A percentile compares a stretch with the other conserved stretches of the same genome.
These are phyloP conservation scores for Penicillium odoratum DNA, from an alignment of 495 filamentous ascomycete genomes.

Conservation along the genomic window DNA sequence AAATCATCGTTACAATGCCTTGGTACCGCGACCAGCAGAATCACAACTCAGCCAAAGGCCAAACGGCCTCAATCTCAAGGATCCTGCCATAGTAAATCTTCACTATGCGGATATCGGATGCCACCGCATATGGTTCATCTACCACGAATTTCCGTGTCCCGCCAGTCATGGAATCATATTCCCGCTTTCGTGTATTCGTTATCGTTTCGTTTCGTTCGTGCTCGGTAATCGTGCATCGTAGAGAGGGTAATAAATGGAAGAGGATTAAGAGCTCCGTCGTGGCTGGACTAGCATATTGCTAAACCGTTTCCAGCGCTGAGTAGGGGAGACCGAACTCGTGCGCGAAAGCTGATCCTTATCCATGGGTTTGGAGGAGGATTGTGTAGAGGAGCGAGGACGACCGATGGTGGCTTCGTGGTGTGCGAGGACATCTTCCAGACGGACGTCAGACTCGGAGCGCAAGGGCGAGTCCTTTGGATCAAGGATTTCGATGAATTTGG, in stretches of 20 bases:
- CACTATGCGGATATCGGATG: neutral
- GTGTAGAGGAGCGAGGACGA: slow-evolving; percentile 43
- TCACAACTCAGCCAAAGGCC: slow-evolving; percentile 2
- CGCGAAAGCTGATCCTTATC: slow-evolving; percentile 32
- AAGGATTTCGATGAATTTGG: slow-evolving; percentile 50
- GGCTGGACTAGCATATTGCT: slow-evolving; percentile 38
- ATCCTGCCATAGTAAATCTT: neutral
- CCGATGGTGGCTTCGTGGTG: slow-evolving; percentile 45
- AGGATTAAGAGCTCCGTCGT: slow-evolving; percentile 25
- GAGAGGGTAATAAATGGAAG: slow-evolving; percentile 1
- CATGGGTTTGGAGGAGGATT: slow-evolving; percentile 35
- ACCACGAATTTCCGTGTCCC: neutral
- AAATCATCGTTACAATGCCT: slow-evolving; percentile 5
- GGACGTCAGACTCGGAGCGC: slow-evolving; percentile 45
- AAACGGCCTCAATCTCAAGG: neutral
- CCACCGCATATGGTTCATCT: slow-evolving; percentile 1
- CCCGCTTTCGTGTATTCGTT: slow-evolving; percentile 14
- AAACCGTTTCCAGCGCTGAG: slow-evolving; percentile 43
- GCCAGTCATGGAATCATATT: neutral
- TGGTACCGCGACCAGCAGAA: slow-evolving; percentile 16
- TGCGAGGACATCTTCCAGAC: slow-evolving; percentile 50
- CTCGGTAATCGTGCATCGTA: neutral
- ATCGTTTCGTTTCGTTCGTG: slow-evolving; percentile 22
- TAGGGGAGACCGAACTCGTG: slow-evolving; percentile 28
- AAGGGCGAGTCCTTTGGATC: slow-evolving; percentile 37